A percentile compares a stretch with the other conserved stretches of the same genome.
These are phyloP conservation scores for Harrya chromipes DNA, from an alignment of 768 basidiomycete species.

Conservation along the genomic window DNA sequence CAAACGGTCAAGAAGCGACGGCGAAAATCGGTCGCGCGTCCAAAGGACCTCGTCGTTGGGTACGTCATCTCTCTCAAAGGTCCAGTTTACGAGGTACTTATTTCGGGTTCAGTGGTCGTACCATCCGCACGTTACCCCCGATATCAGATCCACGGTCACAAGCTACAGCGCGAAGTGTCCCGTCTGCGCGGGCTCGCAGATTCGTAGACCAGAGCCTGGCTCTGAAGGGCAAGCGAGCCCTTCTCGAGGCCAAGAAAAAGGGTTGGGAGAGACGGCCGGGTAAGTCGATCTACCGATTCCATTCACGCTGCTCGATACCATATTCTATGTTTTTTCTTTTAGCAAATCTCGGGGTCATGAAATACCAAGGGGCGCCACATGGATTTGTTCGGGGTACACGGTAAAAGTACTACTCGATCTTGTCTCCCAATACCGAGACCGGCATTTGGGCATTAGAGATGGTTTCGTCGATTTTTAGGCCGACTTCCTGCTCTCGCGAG, in stretches of 20 bases:
- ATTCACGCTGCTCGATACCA: background rate
- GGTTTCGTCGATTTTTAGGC: conserved; percentile 1
- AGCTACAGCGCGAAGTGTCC: conserved; percentile 41
- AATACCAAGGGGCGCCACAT: conserved; percentile 49
- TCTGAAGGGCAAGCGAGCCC: background rate
- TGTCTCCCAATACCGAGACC: background rate
- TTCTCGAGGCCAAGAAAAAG: conserved; percentile 35
- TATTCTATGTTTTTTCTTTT: background rate
- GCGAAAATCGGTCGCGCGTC: conserved; percentile 31
- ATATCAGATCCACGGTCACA: conserved; percentile 27
- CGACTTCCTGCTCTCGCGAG: conserved; percentile 9
- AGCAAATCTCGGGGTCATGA: conserved; percentile 60
- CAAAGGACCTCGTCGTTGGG: conserved; percentile 59
- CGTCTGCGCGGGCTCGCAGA: conserved; percentile 45
- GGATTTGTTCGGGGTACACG: conserved; percentile 36
- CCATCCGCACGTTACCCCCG: conserved; percentile 47
- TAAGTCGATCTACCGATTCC: conserved; percentile 28
- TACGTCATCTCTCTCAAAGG: conserved; percentile 21
- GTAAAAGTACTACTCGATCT: background rate
- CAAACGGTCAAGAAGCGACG: conserved; percentile 26
- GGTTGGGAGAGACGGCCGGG: conserved; percentile 63
- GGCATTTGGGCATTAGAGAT: too few relatives aligned
- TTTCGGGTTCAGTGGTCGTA: conserved; percentile 44
- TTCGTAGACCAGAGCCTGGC: conserved; percentile 35
- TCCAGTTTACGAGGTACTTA: conserved; percentile 1